Base-by-base conservation (phyloP, 2,329 filamentous ascomycete genomes). In the Aspergillus pseudoterreus region DNA sequence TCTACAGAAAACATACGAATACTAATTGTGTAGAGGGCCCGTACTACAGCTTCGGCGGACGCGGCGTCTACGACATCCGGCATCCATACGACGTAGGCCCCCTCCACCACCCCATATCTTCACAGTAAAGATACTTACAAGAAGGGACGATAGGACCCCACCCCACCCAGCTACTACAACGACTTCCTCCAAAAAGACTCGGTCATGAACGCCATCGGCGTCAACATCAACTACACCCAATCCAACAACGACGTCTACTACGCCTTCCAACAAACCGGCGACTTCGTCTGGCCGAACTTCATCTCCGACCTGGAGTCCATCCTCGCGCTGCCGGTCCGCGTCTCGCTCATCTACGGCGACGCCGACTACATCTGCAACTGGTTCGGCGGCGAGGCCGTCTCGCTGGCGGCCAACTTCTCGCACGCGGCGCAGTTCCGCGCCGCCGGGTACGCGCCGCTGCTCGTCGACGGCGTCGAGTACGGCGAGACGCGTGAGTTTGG, bases 401-500 rank as follows among this genome's bases (percentile, higher is more conserved):
- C 85, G 2, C 75, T 90, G 3, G 78, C 78, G 5, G 73, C 90
- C 0, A 69, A 77, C 39, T 74, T 74, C 55, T 61, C 67, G 1
- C 77, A 83, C 38, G 73, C 77, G 10, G 71, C 77, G 43, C 71
- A 78, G 22, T 94, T 92, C 65, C 72, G 78, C 1, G 67, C 73
- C 0, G 84, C 89, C 0, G 88, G 88, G 1, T 94, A 94, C 65
- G 81, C 83, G 0, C 82, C 86, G 12, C 83, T 94, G 55, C 74
- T 84, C 11, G 83, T 88, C 38, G 88, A 90, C 63, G 78, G 77
- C 22, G 77, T 79, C 6, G 69, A 82, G 84, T 63, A 88, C 47
- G 90, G 89, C 17, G 81, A 82, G 50, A 88, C 90, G 0, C 81
- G 88, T 4, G 88, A 94, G 67, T 88, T 83, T 61, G 88, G 86